A percentile compares a stretch with the other conserved stretches of the same genome.
These are phyloP conservation scores for Phytophthora quininea DNA, from an alignment of 352 stramenopile genomes.

Conservation along the genomic window DNA sequence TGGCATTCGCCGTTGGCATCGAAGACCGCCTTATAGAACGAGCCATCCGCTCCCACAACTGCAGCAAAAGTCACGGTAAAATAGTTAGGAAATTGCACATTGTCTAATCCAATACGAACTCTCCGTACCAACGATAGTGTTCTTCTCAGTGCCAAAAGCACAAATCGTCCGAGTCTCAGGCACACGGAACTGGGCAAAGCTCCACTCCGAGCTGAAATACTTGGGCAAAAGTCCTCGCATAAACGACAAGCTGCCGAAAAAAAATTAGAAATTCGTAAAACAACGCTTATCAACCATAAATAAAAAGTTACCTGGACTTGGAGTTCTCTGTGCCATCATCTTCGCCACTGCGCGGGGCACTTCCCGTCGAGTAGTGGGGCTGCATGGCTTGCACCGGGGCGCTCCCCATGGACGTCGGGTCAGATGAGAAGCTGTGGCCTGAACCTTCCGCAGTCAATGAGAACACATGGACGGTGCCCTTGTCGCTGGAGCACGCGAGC, in stretches of 20 bases:
- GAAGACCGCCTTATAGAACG: constrained; percentile 91
- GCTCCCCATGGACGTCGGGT: constrained; percentile 61
- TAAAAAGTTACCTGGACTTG: constrained; percentile 74
- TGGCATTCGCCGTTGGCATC: constrained; percentile 88
- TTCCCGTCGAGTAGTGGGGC: constrained; percentile 51
- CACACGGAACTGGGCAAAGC: constrained; percentile 93
- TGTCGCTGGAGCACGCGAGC: constrained; percentile 96
- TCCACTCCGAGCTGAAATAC: constrained; percentile 95
- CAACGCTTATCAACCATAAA: too few species aligned
- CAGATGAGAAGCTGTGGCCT: constrained; percentile 59
- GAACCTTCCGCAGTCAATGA: constrained; percentile 78
- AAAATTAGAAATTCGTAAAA: background rate
- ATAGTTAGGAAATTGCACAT: too few species aligned
- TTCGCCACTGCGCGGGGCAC: constrained; percentile 54
- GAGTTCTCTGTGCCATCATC: constrained; percentile 89
- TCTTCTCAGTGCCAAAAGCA: constrained; percentile 92
- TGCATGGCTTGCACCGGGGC: constrained; percentile 46
- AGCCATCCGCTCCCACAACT: constrained; percentile 88
- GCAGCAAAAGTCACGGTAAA: constrained; percentile 10
- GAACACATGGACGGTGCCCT: constrained; percentile 97
- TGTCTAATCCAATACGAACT: too few species aligned
- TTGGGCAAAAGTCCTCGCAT: constrained; percentile 91
- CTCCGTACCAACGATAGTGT: constrained; percentile 88
- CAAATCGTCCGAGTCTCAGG: constrained; percentile 92
- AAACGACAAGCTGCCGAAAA: constrained; percentile 74